These are phyloP conservation scores for Adansonia madagascariensis DNA, from an alignment of 441 rosid genomes.

Conservation along the genomic window DNA sequence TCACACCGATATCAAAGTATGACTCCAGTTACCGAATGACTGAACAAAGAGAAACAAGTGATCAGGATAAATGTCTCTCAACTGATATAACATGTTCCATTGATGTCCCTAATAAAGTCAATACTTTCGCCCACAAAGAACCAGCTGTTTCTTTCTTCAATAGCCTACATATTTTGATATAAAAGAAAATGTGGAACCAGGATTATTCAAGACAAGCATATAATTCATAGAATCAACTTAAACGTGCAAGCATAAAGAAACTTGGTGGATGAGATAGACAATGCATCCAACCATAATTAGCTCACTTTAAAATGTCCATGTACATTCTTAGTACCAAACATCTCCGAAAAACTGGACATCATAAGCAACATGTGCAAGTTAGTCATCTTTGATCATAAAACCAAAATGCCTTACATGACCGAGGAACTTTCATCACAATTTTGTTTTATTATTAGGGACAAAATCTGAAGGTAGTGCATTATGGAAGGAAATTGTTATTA, in stretches of 20 bases:
- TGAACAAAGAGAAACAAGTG: background rate
- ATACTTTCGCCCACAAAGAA: background rate
- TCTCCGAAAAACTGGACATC: background rate
- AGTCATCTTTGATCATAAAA: background rate
- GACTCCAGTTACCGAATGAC: conserved; percentile 9
- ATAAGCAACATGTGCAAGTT: background rate
- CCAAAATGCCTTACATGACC: conserved; percentile 6
- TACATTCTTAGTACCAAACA: conserved; percentile 17
- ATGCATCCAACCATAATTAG: conserved; percentile 9
- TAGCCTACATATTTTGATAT: conserved; percentile 2
- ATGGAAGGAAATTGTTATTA: conserved; percentile 7
- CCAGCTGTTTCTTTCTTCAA: background rate
- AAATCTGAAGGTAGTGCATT: background rate
- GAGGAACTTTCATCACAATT: conserved; percentile 6
- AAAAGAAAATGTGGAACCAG: background rate
- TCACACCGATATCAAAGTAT: conserved; percentile 14
- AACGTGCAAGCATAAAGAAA: background rate
- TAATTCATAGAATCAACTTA: conserved; percentile 11
- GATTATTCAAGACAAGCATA: background rate
- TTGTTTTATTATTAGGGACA: background rate
- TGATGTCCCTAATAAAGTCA: background rate
- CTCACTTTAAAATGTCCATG: conserved; percentile 13
- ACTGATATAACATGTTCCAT: background rate
- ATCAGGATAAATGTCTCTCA: background rate
- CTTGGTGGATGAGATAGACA: conserved; percentile 9